Conservation (phyloP, 495 filamentous ascomycete genomes). For the Aspergillus incahuasiensis region DNA sequence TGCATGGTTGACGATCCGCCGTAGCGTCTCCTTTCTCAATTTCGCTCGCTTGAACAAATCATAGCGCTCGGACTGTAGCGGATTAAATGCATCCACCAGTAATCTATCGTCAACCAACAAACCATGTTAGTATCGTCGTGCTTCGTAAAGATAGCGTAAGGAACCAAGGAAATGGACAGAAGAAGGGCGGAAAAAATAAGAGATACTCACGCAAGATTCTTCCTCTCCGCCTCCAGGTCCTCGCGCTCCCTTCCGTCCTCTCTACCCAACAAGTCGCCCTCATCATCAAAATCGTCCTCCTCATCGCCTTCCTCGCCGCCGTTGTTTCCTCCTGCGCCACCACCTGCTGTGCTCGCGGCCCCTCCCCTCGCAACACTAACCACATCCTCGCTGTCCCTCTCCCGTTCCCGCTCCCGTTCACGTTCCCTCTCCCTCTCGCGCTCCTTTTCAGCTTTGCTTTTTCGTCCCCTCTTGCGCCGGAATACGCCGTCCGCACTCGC, state of each 20-base stretch:
- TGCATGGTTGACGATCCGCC: slow-evolving; percentile 78
- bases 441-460: slow-evolving; percentile 55
- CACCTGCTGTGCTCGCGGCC: slow-evolving; percentile 26
- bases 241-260: slow-evolving; percentile 53
- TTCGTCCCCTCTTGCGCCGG: slow-evolving; percentile 58
- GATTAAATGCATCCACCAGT: slow-evolving; percentile 64
- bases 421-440: slow-evolving; percentile 37
- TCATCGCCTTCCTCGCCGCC: slow-evolving; percentile 55
- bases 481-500: slow-evolving; percentile 48
- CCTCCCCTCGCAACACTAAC: slow-evolving; percentile 38
- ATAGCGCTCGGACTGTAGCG: slow-evolving; percentile 65
- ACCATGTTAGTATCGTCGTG: not conserved
- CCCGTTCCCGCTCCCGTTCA: not conserved
- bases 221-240: slow-evolving; percentile 64
- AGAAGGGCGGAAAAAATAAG: not conserved
- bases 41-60: slow-evolving; percentile 68
- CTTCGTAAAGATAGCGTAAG: not conserved
- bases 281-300: slow-evolving; percentile 62
- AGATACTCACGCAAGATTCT: slow-evolving; percentile 56
- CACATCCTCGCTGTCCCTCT: slow-evolving; percentile 44
- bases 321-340: slow-evolving; percentile 29
- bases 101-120: slow-evolving; percentile 37
- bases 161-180: not conserved
- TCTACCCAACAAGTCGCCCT: slow-evolving; percentile 57
- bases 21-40: slow-evolving; percentile 57